Evolutionary conservation across 805 yeast species (phyloP).

Genomic region (Komagataella phaffii): DNA sequence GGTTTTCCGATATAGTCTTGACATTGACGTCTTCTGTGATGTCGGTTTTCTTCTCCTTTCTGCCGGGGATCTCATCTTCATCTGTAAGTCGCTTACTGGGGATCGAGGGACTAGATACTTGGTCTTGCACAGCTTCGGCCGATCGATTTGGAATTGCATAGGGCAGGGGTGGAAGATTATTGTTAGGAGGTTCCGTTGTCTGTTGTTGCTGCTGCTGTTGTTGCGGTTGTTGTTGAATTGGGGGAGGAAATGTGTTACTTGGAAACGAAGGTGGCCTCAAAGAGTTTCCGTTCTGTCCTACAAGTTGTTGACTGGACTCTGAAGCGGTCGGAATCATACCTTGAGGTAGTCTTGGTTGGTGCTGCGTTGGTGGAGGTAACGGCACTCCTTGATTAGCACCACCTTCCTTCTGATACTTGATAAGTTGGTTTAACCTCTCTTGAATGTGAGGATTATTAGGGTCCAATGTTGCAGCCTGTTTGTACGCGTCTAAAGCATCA

Average conservation of each 20-base stretch:
- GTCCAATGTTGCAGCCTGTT: slow-evolving; percentile 90
- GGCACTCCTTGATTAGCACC: slow-evolving; percentile 34
- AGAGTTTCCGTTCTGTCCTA: not conserved
- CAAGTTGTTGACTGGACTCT: slow-evolving; percentile 20
- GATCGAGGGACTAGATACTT: not conserved
- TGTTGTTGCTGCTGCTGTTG: slow-evolving; percentile 4
- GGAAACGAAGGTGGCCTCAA: not conserved
- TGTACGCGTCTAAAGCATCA: slow-evolving; percentile 94
- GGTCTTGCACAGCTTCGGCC: not conserved
- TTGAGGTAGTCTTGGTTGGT: slow-evolving; percentile 50
- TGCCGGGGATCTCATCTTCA: not conserved
- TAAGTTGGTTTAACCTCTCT: slow-evolving; percentile 79
- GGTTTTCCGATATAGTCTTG: not conserved
- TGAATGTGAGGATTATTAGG: slow-evolving; percentile 92
- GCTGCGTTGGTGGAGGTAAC: slow-evolving; percentile 51
- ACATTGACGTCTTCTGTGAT: not conserved
- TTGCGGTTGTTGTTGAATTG: slow-evolving; percentile 2
- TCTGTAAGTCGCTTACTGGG: not conserved
- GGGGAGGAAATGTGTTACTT: slow-evolving; percentile 1
- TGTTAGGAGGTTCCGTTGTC: slow-evolving; percentile 3
- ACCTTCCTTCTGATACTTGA: slow-evolving; percentile 58
- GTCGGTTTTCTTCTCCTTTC: not conserved
- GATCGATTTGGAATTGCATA: not conserved
- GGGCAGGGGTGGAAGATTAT: slow-evolving; percentile 2
- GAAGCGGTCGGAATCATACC: slow-evolving; percentile 42